Base-by-base conservation (phyloP, 306 rosid species). In the Senna siamea region DNA sequence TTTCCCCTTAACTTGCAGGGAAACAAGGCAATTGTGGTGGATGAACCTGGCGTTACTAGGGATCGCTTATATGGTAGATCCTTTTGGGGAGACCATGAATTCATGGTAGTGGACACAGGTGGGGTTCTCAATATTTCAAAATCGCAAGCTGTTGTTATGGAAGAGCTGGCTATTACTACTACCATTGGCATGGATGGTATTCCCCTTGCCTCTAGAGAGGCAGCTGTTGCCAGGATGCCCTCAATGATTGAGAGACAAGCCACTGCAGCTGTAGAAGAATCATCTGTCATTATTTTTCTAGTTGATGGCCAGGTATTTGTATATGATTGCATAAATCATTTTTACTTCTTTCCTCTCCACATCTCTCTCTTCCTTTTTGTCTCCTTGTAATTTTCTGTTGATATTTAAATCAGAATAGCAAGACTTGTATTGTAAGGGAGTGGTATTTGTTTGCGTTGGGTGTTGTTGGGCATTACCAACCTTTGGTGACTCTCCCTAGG, bases 241-340 rank as follows among this genome's bases (percentile, higher is more conserved):
- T 88, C 98, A 13, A 93, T 93, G 98, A 93, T 93, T 43, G 98
- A 93, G 92, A 89, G 80, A 69, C 98, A 94, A 84, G 97, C 97
- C 1, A 82, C 79, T 70, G 85, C 96, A 46, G 98, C 97, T 54
- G 91, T 91, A 32, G 97, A 94, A 76, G 98, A 94, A 85, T 84
- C 98, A 62, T 85, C 97, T 77, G 97, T 89, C 55, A 80, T 89
- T 78, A 72, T 94, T 72, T 91, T 91, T 60, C 81, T 94, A 15
- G 97, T 88, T 65, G 98, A 94, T 83, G 98, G 98, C 43, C 96
- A 88, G 96, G 98, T 94, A 79, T 4, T 65, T 51, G 59, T 68
- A 19, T 79, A 58, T 80, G 65, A 22, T 66, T 54, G 41, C 67
- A 28, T 40, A 37, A 52, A 18, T 23, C 13, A n/a, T 23, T 58